Base-by-base conservation (phyloP, 2,329 filamentous ascomycete genomes). In the Cylindrodendrum hubeiense region DNA sequence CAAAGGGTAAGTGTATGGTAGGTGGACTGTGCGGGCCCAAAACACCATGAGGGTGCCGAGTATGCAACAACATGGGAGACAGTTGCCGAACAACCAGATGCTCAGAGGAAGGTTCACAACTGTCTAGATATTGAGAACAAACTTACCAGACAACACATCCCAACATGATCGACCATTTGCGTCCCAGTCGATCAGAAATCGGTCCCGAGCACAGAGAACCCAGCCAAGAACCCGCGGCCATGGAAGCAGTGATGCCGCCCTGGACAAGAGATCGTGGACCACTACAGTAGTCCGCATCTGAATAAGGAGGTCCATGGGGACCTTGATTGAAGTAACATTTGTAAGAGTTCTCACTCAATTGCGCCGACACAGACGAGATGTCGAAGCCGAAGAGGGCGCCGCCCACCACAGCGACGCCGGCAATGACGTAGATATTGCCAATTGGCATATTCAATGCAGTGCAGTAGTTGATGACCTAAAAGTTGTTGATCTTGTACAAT, bases 121-220 rank as follows among this genome's bases (percentile, higher is more conserved):
- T 80, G 99, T 99, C 72, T 96, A 89, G 65, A 99, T 93, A 78
- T 98, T 99, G 65, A 99, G 85, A 51, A 98, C 94, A 73, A 99
- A n/a, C n/a, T n/a, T n/a, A n/a, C n/a, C 85, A 87, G 67, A 87
- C 78, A 17, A 84, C 28, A 15, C 81, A 82, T 10, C 85, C 85
- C 33, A 83, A 74, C 77, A 86, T 85, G 73, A 87, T 86, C 12
- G 84, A 79, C 6, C 76, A 82, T 74, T 86, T 86, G 5, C 84
- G 81, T 24, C 84, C 84, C 19, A 81, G 76, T 28, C 80, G 82
- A 73, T 87, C 85, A 24, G 84, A 86, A 17, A 87, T 71, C 10
- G 81, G 79, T 0, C 85, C 85, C 0, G 85, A 85, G 15, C 82
- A 72, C 50, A 85, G 72, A 17, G 84, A 83, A 21, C 85, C 85